Evolutionary conservation across 2,329 filamentous ascomycete species (phyloP), one percentile per base, ranked within the genome.

Genomic region (Hymenoscyphus scutula): DNA sequence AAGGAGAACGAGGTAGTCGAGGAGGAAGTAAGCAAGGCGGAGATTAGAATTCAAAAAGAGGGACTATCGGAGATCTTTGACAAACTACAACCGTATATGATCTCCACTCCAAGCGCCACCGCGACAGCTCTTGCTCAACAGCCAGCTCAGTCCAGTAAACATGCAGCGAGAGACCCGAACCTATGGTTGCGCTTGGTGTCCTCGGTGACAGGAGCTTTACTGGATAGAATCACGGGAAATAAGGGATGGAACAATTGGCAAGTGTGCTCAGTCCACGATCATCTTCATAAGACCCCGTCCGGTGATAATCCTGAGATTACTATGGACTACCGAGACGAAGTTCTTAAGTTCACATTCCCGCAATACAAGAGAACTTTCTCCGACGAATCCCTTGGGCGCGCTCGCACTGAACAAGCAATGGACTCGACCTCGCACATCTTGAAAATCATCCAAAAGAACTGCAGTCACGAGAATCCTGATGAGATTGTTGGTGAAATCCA

Each of bases 401-500:
- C 62, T 2, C 76, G 79, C 11, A 79, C 79, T 1, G 75, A 77
- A 32, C 76, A 81, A 45, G 79, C 79, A 19, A 76, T 75, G 8
- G 81, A 84, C 66, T 79, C 83, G 0, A 83, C 80, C 0, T 67
- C 73, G 8, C 80, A 83, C 68, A 75, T 87, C 41, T 64, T 77
- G 11, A 74, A 76, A 6, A 68, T 77, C 4, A 74, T 85, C 17
- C 70, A 75, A 27, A 65, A 70, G n/a, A 64, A 56, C 23, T 71
- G 32, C 58, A 68, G 62, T 0, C 76, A 77, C 34, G 67, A 72
- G n/a, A 71, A 74, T 53, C 64, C 69, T 0, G 74, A 76, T 1
- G 80, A 84, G 60, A 73, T 88, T 29, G 72, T 84, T 5, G 85
- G 84, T 55, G 85, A 89, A 70, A 72, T 88, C 1, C 85, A 88